Evolutionary conservation across 1,284 basidiomycete species (phyloP).

Genomic region (Athelia psychrophila): DNA sequence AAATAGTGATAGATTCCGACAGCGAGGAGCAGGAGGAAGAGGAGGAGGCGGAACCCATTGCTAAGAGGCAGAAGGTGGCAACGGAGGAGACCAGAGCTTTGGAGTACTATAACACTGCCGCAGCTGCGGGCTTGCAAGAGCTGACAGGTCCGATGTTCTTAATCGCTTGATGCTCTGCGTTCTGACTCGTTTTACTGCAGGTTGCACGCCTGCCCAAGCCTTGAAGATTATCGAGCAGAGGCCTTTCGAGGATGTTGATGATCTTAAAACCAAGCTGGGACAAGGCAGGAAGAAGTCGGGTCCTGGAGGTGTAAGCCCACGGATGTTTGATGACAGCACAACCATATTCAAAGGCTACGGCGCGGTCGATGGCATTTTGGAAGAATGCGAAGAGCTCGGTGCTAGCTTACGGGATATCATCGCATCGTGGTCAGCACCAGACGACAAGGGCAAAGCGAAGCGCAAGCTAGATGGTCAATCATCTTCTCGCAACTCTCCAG

Average conservation of each 20-base stretch:
- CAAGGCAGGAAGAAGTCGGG: constrained; percentile 83
- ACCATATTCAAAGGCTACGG: constrained; percentile 90
- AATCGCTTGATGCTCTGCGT: constrained; percentile 1
- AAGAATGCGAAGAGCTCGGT: constrained; percentile 87
- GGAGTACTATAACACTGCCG: constrained; percentile 85
- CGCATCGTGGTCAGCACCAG: constrained; percentile 67
- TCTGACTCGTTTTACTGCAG: constrained; percentile 38
- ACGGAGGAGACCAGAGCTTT: constrained; percentile 42
- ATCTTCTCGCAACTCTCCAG: constrained; percentile 14
- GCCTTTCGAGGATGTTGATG: constrained; percentile 79
- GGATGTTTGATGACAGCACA: constrained; percentile 89
- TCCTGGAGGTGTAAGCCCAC: constrained; percentile 80
- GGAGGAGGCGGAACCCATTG: constrained; percentile 15
- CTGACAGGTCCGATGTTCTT: constrained; percentile 69
- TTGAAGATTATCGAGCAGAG: constrained; percentile 76
- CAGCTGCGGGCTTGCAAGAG: constrained; percentile 77
- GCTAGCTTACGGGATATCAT: constrained; percentile 65
- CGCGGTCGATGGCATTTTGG: constrained; percentile 87
- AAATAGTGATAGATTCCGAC: constrained; percentile 48
- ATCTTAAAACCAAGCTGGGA: constrained; percentile 75
- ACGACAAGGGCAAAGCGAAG: constrained; percentile 38
- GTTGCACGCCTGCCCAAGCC: constrained; percentile 84
- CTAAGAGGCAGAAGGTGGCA: constrained; percentile 15
- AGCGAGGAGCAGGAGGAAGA: constrained; percentile 40
- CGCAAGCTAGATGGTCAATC: constrained; percentile 30